phyloP scores from a whole-genome alignment of 495 filamentous ascomycete genomes.

The Stereocaulon alpinum region DNA sequence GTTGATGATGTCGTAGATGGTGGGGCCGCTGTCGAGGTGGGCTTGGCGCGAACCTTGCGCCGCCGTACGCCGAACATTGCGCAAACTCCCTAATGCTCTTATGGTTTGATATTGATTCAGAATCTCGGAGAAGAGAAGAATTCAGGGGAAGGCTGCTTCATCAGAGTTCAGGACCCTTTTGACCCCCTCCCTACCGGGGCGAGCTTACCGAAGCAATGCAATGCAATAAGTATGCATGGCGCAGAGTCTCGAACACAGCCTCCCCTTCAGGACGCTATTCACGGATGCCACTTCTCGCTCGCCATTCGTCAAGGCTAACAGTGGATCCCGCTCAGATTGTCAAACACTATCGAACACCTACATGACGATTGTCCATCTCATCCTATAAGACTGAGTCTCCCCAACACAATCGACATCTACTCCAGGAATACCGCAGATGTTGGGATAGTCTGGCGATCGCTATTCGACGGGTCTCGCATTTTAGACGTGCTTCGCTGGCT shows the following conservation, averaged over 20 bases:
- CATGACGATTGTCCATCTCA: not conserved
- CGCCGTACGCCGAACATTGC: not conserved
- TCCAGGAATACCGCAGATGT: slow-evolving; percentile 1
- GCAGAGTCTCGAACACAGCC: slow-evolving; percentile 1
- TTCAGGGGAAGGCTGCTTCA: not conserved
- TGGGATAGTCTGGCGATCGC: not conserved
- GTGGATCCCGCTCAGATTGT: slow-evolving; percentile 1
- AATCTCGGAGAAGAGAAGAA: not conserved
- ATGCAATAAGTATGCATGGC: slow-evolving; percentile 6
- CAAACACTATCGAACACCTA: slow-evolving; percentile 4
- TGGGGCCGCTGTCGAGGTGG: not conserved
- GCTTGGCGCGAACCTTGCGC: not conserved
- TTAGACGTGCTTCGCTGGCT: slow-evolving; percentile 3
- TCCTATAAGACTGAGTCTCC: not conserved
- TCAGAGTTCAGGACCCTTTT: not conserved
- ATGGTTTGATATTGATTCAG: not conserved
- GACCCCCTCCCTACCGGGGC: not conserved
- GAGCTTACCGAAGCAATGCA: slow-evolving; percentile 6
- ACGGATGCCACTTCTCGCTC: slow-evolving; percentile 6
- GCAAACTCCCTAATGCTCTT: not conserved
- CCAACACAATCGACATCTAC: not conserved
- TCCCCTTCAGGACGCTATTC: not conserved
- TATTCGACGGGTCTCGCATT: slow-evolving; percentile 5
- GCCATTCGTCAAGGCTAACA: not conserved
- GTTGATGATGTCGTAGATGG: not conserved